These are phyloP conservation scores for Colletotrichum sp. DNA, from an alignment of 2,329 filamentous ascomycete genomes.

Conservation along the genomic window DNA sequence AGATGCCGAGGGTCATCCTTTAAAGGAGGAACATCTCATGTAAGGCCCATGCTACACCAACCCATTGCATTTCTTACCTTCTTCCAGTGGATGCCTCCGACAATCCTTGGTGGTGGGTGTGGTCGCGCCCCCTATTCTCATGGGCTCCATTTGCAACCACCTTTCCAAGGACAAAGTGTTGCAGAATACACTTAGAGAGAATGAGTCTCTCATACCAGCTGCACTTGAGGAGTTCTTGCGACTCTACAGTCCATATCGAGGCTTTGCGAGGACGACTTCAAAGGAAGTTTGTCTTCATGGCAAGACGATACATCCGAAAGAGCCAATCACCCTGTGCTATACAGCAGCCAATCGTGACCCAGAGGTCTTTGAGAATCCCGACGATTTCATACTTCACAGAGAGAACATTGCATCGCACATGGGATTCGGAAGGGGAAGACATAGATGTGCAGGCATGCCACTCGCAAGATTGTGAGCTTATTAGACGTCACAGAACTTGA, in stretches of 20 bases:
- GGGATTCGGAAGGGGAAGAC: conserved; percentile 24
- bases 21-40: conserved; percentile 24
- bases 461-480: conserved; percentile 22
- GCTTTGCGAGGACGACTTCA: conserved; percentile 21
- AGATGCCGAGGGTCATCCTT: conserved; percentile 17
- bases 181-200: conserved; percentile 13
- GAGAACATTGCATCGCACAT: conserved; percentile 23
- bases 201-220: conserved; percentile 23
- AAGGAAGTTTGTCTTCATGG: conserved; percentile 19
- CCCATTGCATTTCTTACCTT: not conserved
- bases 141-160: conserved; percentile 25
- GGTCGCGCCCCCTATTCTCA: conserved; percentile 23
- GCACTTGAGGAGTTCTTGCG: conserved; percentile 26
- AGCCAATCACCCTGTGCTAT: conserved; percentile 24
- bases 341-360: conserved; percentile 25
- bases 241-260: conserved; percentile 24
- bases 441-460: conserved; percentile 26
- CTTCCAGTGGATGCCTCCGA: conserved; percentile 22
- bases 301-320: conserved; percentile 13
- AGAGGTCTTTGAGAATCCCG: conserved; percentile 21
- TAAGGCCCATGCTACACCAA: not conserved
- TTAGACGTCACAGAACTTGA: not conserved
- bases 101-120: conserved; percentile 25
- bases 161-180: conserved; percentile 22
- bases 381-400: conserved; percentile 23